A percentile compares a stretch with the other conserved stretches of the same genome.
phyloP scores from a whole-genome alignment of 1,284 basidiomycete species.

The Volvariella surrecta region DNA sequence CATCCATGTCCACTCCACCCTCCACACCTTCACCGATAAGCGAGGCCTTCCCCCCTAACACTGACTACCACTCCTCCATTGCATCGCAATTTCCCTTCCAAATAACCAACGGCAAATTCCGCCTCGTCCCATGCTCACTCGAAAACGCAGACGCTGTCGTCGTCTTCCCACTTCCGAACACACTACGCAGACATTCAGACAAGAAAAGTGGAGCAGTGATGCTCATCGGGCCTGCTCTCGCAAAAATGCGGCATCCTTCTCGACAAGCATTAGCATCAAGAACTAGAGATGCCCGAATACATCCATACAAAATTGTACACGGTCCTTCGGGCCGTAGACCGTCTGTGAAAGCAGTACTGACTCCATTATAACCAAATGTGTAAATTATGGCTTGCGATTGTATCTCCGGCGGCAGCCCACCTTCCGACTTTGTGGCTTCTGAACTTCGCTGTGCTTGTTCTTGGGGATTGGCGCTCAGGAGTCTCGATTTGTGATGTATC shows the following conservation, averaged over 20 bases:
- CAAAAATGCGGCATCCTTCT: slow-evolving; percentile 28
- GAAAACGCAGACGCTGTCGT: slow-evolving; percentile 46
- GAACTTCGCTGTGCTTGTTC: too few species aligned
- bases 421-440: too few species aligned
- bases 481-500: too few species aligned
- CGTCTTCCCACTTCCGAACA: slow-evolving; percentile 20
- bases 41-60: background rate
- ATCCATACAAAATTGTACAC: slow-evolving; percentile 40
- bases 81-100: slow-evolving; percentile 9
- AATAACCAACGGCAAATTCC: slow-evolving; percentile 19
- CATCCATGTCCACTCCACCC: slow-evolving; percentile 14
- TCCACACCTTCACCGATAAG: slow-evolving; percentile 11
- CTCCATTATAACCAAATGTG: too few species aligned
- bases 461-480: too few species aligned
- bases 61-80: slow-evolving; percentile 7
- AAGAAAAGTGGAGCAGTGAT: slow-evolving; percentile 25
- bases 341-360: too few species aligned
- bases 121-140: slow-evolving; percentile 39
- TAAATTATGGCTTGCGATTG: too few species aligned
- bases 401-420: too few species aligned
- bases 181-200: slow-evolving; percentile 1
- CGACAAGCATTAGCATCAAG: too few species aligned
- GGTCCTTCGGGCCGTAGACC: background rate
- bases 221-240: slow-evolving; percentile 35
- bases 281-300: slow-evolving; percentile 37